These are phyloP conservation scores for Hippophae gyantsensis DNA, from an alignment of 306 rosid species.

Conservation along the genomic window DNA sequence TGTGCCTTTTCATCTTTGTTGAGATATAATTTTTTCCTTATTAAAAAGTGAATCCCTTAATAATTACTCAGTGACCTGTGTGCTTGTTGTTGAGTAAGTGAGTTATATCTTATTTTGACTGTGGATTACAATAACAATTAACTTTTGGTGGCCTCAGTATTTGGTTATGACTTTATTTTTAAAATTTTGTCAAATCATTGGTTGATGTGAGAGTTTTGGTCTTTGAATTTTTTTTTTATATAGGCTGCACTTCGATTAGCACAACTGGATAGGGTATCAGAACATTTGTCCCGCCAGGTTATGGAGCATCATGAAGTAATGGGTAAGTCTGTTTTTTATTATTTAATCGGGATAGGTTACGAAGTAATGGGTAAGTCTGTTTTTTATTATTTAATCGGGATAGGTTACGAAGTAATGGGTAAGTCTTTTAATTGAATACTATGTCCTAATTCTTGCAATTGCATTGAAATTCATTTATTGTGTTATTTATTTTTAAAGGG, in stretches of 20 bases:
- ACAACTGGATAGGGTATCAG: constrained; percentile 90
- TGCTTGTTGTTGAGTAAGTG: background rate
- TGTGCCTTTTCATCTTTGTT: too few relatives aligned
- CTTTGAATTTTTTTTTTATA: constrained; percentile 1
- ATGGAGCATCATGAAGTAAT: constrained; percentile 99
- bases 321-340: constrained; percentile 52
- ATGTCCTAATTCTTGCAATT: background rate
- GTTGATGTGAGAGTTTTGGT: background rate
- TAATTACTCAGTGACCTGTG: background rate
- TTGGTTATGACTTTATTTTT: constrained; percentile 1
- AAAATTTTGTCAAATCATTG: background rate
- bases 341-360: too few relatives aligned
- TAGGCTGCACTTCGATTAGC: constrained; percentile 86
- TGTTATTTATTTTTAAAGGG: too few relatives aligned
- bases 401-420: too few relatives aligned
- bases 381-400: background rate
- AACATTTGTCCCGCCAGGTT: constrained; percentile 72
- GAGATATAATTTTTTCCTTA: too few relatives aligned
- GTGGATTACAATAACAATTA: background rate
- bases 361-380: background rate
- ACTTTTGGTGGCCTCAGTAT: background rate
- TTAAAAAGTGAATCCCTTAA: too few relatives aligned
- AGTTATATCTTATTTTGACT: too few relatives aligned
- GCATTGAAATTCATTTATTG: constrained; percentile 2
- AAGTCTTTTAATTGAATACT: background rate